Percentiles rank a stretch among this genome's conserved stretches.
These are phyloP conservation scores for Erodium chrysanthum DNA, from an alignment of 441 rosid genomes.

Conservation along the genomic window DNA sequence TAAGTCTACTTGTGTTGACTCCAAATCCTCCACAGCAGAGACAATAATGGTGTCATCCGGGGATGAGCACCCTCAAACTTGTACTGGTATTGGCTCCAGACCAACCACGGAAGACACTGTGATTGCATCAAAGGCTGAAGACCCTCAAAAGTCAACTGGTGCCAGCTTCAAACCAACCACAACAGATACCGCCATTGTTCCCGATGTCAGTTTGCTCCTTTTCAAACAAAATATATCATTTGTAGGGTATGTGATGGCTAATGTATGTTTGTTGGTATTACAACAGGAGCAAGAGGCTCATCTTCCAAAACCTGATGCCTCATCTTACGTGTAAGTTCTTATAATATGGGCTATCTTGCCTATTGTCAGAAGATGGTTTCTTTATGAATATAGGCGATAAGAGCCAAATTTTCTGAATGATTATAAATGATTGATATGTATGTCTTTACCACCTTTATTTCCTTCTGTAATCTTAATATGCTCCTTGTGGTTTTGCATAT, in stretches of 20 bases:
- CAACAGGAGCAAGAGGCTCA: background rate
- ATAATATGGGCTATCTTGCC: background rate
- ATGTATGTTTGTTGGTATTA: background rate
- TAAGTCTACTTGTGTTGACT: background rate
- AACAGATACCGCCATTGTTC: background rate
- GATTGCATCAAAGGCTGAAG: background rate
- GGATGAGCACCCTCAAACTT: background rate
- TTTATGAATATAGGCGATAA: no score
- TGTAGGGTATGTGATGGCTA: background rate
- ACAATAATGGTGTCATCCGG: background rate
- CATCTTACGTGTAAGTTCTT: background rate
- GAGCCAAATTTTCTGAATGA: no score
- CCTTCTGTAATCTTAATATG: no score
- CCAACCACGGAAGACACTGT: background rate
- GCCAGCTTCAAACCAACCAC: background rate
- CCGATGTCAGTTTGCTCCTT: background rate
- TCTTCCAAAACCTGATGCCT: background rate
- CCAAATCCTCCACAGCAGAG: background rate
- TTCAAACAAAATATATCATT: background rate
- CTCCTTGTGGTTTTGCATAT: no score
- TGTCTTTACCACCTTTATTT: no score
- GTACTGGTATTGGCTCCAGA: background rate
- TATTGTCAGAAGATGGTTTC: background rate
- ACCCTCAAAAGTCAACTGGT: background rate
- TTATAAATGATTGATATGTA: no score